A percentile compares a stretch with the other conserved stretches of the same genome.
These are phyloP conservation scores for Durotheca rogersii DNA, from an alignment of 495 filamentous ascomycete species.

Conservation along the genomic window DNA sequence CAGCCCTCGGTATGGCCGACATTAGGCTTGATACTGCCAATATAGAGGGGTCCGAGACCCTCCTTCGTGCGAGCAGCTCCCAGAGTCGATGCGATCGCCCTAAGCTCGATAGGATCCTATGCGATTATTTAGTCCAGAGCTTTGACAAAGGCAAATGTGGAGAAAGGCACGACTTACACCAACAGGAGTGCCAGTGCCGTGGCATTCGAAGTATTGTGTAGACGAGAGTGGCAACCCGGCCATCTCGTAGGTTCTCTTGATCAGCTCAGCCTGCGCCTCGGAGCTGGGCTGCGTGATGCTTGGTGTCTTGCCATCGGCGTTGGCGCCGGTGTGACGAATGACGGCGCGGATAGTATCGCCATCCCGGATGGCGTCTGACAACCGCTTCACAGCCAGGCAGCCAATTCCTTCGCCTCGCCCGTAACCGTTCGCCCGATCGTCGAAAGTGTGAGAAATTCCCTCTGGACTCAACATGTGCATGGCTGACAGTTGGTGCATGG, in stretches of 20 bases:
- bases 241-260: slow-evolving; percentile 49
- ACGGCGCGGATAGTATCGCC: slow-evolving; percentile 52
- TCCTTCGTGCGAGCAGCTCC: background rate
- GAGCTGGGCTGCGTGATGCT: slow-evolving; percentile 58
- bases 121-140: no score
- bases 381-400: slow-evolving; percentile 47
- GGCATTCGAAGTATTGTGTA: slow-evolving; percentile 45
- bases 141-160: no score
- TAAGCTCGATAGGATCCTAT: no score
- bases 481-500: background rate
- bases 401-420: slow-evolving; percentile 49
- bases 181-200: no score
- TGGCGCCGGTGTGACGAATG: slow-evolving; percentile 47
- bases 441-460: slow-evolving; percentile 45
- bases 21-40: background rate
- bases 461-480: slow-evolving; percentile 2
- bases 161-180: no score
- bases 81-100: background rate
- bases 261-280: slow-evolving; percentile 54
- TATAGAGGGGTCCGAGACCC: background rate
- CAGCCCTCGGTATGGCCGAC: background rate
- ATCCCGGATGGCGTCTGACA: slow-evolving; percentile 47
- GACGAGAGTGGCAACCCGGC: slow-evolving; percentile 34
- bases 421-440: slow-evolving; percentile 46
- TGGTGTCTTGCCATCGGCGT: slow-evolving; percentile 43